phyloP scores from a whole-genome alignment of 23 red algal species.

The Agarophyton chilense region DNA sequence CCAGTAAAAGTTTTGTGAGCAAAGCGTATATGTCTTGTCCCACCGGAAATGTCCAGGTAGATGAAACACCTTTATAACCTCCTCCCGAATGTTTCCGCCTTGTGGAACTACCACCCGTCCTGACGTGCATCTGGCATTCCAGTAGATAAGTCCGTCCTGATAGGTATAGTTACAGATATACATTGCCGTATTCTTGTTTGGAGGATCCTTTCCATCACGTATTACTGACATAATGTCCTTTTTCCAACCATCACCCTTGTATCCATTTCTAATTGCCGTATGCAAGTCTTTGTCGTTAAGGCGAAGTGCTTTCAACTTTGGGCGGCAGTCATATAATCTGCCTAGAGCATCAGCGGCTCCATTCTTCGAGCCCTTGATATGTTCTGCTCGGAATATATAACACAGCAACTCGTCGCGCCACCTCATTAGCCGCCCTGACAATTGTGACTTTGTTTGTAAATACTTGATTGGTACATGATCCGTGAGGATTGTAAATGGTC shows the following conservation, averaged over 20 bases:
- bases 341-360: too few relatives aligned
- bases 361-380: too few relatives aligned
- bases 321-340: too few relatives aligned
- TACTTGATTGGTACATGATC: conserved; percentile 54
- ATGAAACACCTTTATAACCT: conserved; percentile 5
- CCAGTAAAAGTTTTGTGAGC: conserved; percentile 10
- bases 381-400: conserved; percentile 2
- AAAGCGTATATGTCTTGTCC: conserved; percentile 35
- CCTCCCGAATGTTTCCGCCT: not conserved
- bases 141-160: conserved; percentile 7
- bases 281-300: too few relatives aligned
- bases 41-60: conserved; percentile 6
- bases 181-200: conserved; percentile 21
- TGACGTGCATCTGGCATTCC: conserved; percentile 5
- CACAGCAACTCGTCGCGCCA: conserved; percentile 26
- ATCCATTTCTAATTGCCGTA: conserved; percentile 13
- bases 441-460: conserved; percentile 32
- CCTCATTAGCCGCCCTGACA: conserved; percentile 21
- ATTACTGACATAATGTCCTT: not conserved
- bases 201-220: too few relatives aligned
- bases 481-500: conserved; percentile 21
- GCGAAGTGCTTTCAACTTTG: too few relatives aligned
- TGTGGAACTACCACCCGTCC: conserved; percentile 3
- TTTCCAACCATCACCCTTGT: not conserved
- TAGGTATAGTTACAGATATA: conserved; percentile 35